Evolutionary conservation across 305 asterid genomes (phyloP).

Genomic region (Stenogyne calaminthoides): DNA sequence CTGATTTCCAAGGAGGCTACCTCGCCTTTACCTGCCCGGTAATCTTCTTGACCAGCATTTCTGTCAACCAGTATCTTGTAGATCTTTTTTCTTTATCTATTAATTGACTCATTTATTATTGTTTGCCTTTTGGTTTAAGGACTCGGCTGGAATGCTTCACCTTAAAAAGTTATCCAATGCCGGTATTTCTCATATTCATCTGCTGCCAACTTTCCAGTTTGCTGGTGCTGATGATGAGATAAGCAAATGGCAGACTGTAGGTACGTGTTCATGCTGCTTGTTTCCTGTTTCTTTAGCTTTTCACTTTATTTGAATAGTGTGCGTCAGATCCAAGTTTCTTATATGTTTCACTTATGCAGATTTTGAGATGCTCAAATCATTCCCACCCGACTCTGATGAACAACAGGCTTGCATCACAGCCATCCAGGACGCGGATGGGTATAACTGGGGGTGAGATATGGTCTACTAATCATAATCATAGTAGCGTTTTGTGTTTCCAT

Average conservation of each 20-base stretch:
- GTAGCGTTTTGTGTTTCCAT: not conserved
- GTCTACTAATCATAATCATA: constrained; percentile 26
- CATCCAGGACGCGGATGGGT: constrained; percentile 82
- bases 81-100: too few relatives aligned
- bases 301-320: not conserved
- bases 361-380: constrained; percentile 65
- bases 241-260: constrained; percentile 76
- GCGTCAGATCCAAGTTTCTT: too few relatives aligned
- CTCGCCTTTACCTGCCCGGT: constrained; percentile 82
- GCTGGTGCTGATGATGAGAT: constrained; percentile 87
- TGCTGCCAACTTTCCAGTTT: constrained; percentile 91
- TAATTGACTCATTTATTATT: not conserved
- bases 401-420: constrained; percentile 84
- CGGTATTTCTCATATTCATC: constrained; percentile 87
- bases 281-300: constrained; percentile 16
- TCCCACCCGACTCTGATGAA: constrained; percentile 85
- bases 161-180: constrained; percentile 74
- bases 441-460: constrained; percentile 90
- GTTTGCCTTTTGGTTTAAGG: constrained; percentile 53
- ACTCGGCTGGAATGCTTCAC: constrained; percentile 86
- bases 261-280: constrained; percentile 38
- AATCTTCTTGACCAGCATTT: constrained; percentile 32
- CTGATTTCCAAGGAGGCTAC: constrained; percentile 83
- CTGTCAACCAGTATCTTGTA: constrained; percentile 13
- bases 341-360: constrained; percentile 41